Percentiles rank a stretch among this genome's conserved stretches.
These are phyloP conservation scores for Hypoxylon fuscum DNA, from an alignment of 495 filamentous ascomycete species.

Conservation along the genomic window DNA sequence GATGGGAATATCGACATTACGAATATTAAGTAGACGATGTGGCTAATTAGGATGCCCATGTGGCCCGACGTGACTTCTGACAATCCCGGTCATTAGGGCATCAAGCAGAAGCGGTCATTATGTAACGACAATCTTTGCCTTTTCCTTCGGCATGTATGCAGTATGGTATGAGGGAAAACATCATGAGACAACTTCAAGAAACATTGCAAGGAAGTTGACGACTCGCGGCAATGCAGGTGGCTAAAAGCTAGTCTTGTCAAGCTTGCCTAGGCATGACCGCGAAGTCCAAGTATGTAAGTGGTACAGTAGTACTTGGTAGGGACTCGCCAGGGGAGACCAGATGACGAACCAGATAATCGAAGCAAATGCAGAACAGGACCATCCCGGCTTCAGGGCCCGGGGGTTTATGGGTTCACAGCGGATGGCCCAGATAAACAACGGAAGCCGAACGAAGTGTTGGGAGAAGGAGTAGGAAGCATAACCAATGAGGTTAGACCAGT, in stretches of 20 bases:
- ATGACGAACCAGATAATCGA: slow-evolving; percentile 38
- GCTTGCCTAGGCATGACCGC: slow-evolving; percentile 34
- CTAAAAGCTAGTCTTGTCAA: slow-evolving; percentile 43
- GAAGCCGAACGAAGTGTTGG: slow-evolving; percentile 42
- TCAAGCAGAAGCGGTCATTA: slow-evolving; percentile 43
- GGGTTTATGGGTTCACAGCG: slow-evolving; percentile 38
- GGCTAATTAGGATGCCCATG: slow-evolving; percentile 50
- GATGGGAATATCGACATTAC: slow-evolving; percentile 36
- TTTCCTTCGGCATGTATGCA: slow-evolving; percentile 47
- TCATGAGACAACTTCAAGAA: slow-evolving; percentile 47
- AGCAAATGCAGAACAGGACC: slow-evolving; percentile 31
- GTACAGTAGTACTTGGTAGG: slow-evolving; percentile 33
- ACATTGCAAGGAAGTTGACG: slow-evolving; percentile 43
- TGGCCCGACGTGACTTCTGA: slow-evolving; percentile 48
- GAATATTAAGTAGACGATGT: slow-evolving; percentile 50
- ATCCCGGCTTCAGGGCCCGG: slow-evolving; percentile 39
- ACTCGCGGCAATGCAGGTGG: slow-evolving; percentile 41
- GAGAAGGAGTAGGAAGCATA: slow-evolving; percentile 19
- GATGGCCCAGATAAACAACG: slow-evolving; percentile 37
- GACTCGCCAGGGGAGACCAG: slow-evolving; percentile 31
- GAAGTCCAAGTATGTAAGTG: slow-evolving; percentile 38
- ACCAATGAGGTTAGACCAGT: slow-evolving; percentile 38
- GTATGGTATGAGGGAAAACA: slow-evolving; percentile 45
- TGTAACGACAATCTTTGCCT: slow-evolving; percentile 51
- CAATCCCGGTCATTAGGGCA: slow-evolving; percentile 48